phyloP scores from a whole-genome alignment of 2,329 filamentous ascomycete genomes.

The Teratosphaeria nubilosa region DNA sequence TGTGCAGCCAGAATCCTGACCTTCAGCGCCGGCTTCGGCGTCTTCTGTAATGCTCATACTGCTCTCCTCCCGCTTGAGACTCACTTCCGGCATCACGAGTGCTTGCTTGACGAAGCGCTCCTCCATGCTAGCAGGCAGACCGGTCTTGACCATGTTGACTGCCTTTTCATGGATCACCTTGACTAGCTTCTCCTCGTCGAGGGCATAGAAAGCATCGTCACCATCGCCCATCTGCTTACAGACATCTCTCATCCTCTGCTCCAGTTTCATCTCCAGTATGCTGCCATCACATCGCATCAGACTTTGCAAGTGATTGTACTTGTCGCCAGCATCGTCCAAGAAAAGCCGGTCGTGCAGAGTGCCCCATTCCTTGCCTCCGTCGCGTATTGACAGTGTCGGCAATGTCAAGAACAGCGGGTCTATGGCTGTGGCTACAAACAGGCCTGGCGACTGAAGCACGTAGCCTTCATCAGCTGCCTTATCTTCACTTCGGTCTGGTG shows the following conservation, averaged over 20 bases:
- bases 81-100: slow-evolving; percentile 66
- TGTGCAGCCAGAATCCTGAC: slow-evolving; percentile 2
- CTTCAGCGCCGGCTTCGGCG: slow-evolving; percentile 8
- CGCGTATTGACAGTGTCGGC: slow-evolving; percentile 46
- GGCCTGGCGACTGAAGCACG: slow-evolving; percentile 56
- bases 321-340: slow-evolving; percentile 24
- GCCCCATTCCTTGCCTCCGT: slow-evolving; percentile 6
- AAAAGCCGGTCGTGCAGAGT: slow-evolving; percentile 52
- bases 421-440: slow-evolving; percentile 75
- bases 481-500: background rate
- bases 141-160: slow-evolving; percentile 50
- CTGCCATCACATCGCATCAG: slow-evolving; percentile 29
- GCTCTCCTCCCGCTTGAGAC: slow-evolving; percentile 51
- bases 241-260: slow-evolving; percentile 51
- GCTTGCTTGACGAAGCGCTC: slow-evolving; percentile 69
- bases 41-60: slow-evolving; percentile 21
- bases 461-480: slow-evolving; percentile 31
- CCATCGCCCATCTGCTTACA: slow-evolving; percentile 89
- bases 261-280: slow-evolving; percentile 35
- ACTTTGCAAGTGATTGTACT: slow-evolving; percentile 51
- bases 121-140: slow-evolving; percentile 72
- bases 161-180: slow-evolving; percentile 61
- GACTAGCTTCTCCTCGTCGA: slow-evolving; percentile 63
- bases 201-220: slow-evolving; percentile 77
- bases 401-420: slow-evolving; percentile 79